These are phyloP conservation scores for Xanthoconium purpureum DNA, from an alignment of 768 basidiomycete genomes.

Conservation along the genomic window DNA sequence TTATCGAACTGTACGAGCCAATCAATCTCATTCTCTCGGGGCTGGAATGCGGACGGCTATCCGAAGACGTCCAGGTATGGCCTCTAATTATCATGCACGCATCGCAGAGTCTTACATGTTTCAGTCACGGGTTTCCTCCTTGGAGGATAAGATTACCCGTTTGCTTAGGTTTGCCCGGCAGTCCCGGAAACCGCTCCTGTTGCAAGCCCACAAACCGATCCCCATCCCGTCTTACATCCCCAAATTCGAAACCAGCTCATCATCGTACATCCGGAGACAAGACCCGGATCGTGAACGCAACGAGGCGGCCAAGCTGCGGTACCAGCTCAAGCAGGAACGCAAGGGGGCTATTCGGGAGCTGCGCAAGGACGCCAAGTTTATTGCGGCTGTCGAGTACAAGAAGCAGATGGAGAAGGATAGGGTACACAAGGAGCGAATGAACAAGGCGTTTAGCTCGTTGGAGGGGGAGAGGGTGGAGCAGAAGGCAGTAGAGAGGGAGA, in stretches of 20 bases:
- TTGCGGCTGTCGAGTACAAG: constrained; percentile 84
- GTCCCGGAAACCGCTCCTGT: constrained; percentile 70
- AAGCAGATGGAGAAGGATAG: constrained; percentile 83
- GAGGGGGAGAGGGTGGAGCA: constrained; percentile 92
- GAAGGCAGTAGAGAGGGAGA: constrained; percentile 87
- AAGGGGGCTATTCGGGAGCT: constrained; percentile 97
- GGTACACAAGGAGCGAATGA: constrained; percentile 79
- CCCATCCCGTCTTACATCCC: constrained; percentile 92
- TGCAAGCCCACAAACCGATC: constrained; percentile 95
- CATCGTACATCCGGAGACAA: constrained; percentile 71
- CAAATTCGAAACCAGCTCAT: constrained; percentile 80
- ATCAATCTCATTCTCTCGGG: constrained; percentile 54
- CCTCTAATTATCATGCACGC: neutral
- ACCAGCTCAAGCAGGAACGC: constrained; percentile 89
- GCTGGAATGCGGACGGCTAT: constrained; percentile 45
- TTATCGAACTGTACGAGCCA: constrained; percentile 82
- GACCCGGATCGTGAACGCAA: constrained; percentile 94
- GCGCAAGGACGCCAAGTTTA: constrained; percentile 91
- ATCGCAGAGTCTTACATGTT: constrained; percentile 11
- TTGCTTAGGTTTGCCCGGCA: constrained; percentile 71
- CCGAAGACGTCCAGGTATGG: constrained; percentile 54
- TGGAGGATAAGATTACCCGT: constrained; percentile 51
- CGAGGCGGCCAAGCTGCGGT: constrained; percentile 79
- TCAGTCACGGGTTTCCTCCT: constrained; percentile 47
- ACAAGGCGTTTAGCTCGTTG: constrained; percentile 70